phyloP scores from a whole-genome alignment of 495 filamentous ascomycete genomes.

The Neurospora sublineolata region DNA sequence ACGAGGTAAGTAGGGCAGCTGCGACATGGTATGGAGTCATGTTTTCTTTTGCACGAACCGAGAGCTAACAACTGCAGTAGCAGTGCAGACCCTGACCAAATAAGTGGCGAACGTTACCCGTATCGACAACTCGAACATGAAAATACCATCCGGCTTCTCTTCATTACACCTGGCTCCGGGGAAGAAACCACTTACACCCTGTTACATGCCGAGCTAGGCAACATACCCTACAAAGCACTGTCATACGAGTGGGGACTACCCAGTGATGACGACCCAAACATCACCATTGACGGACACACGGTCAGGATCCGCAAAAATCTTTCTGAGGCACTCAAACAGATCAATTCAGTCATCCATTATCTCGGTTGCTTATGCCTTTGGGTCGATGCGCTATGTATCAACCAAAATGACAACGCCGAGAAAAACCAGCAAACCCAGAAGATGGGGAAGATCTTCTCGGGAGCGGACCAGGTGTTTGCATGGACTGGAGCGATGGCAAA shows the following conservation, averaged over 20 bases:
- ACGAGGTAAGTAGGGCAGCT: background rate
- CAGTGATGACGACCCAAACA: background rate
- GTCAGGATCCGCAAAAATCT: background rate
- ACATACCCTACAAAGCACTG: background rate
- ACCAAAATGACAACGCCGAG: background rate
- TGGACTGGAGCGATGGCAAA: background rate
- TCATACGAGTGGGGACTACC: background rate
- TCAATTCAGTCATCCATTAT: background rate
- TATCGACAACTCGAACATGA: background rate
- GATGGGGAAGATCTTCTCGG: background rate
- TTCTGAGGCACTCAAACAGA: background rate
- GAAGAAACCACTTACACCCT: background rate
- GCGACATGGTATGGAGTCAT: background rate
- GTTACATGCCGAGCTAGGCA: background rate
- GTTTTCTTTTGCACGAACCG: background rate
- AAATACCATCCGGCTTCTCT: background rate
- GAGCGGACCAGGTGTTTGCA: background rate
- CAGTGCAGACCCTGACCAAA: background rate
- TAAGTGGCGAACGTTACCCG: background rate
- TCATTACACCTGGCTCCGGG: background rate
- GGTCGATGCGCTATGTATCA: constrained; percentile 5
- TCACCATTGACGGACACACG: background rate
- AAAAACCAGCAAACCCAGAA: background rate
- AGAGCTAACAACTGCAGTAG: background rate
- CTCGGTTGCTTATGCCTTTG: background rate